These are phyloP conservation scores for Vitis hybrid DNA, from an alignment of 177 flowering plant genomes.

Conservation along the genomic window DNA sequence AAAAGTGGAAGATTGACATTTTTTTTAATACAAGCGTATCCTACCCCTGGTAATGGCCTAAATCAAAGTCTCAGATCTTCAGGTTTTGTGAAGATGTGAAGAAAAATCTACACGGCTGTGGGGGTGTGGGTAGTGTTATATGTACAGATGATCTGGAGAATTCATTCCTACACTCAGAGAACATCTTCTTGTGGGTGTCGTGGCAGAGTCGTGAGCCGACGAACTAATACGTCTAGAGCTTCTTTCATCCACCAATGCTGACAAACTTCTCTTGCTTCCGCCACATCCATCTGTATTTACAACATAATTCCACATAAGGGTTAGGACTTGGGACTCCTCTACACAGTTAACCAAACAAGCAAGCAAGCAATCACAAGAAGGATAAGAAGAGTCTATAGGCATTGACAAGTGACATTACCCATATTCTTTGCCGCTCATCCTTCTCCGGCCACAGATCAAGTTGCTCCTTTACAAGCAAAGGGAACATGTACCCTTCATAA, in stretches of 20 bases:
- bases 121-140: no score
- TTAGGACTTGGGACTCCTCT: no score
- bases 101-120: no score
- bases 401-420: conserved; percentile 41
- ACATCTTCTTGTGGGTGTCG: conserved; percentile 10
- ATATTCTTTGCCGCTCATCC: conserved; percentile 46
- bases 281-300: conserved; percentile 45
- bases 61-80: neutral
- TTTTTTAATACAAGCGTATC: no score
- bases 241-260: conserved; percentile 77
- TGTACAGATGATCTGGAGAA: neutral
- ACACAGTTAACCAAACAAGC: no score
- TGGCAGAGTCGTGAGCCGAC: conserved; percentile 21
- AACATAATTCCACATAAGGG: neutral
- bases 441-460: conserved; percentile 81
- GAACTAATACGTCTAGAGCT: conserved; percentile 56
- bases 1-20: no score
- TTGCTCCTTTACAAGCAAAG: conserved; percentile 68
- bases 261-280: conserved; percentile 63
- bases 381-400: no score
- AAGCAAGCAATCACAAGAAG: no score
- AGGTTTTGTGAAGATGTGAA: no score
- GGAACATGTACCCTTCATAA: conserved; percentile 77
- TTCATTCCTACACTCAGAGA: neutral
- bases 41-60: neutral